Evolutionary conservation across 179 eudicot genomes (phyloP).

Genomic region (Beta macrorhiza): DNA sequence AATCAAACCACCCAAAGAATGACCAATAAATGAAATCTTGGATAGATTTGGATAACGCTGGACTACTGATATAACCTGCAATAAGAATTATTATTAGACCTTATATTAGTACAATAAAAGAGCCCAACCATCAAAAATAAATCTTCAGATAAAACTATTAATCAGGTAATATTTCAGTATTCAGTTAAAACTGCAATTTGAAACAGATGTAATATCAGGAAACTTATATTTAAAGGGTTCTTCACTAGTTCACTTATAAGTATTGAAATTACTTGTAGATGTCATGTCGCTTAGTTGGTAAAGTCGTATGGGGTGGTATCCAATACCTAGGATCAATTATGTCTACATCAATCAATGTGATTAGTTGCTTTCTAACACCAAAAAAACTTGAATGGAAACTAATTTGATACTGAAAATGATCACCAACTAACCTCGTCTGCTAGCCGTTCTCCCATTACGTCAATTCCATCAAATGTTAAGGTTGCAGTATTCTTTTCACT

Average conservation of each 20-base stretch:
- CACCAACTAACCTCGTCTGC: conserved; percentile 69
- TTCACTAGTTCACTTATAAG: no score
- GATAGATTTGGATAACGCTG: conserved; percentile 54
- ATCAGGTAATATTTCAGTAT: background rate
- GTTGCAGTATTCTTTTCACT: conserved; percentile 59
- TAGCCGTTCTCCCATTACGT: conserved; percentile 82
- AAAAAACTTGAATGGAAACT: no score
- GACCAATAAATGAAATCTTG: conserved; percentile 78
- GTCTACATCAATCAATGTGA: no score
- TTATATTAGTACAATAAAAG: background rate
- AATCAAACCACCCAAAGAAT: conserved; percentile 86
- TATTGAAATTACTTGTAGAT: no score
- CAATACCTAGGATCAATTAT: no score
- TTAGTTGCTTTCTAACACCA: no score
- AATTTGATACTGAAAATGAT: no score
- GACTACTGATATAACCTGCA: conserved; percentile 72
- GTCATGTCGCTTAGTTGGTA: no score
- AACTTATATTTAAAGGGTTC: background rate
- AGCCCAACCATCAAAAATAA: background rate
- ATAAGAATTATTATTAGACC: background rate
- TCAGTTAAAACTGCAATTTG: background rate
- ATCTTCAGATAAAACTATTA: background rate
- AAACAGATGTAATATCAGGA: background rate
- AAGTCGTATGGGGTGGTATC: no score
- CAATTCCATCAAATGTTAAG: conserved; percentile 88